Percentiles rank a stretch among this genome's conserved stretches.
Evolutionary conservation across 2,329 filamentous ascomycete genomes (phyloP).

Genomic region (Phoma sp.): DNA sequence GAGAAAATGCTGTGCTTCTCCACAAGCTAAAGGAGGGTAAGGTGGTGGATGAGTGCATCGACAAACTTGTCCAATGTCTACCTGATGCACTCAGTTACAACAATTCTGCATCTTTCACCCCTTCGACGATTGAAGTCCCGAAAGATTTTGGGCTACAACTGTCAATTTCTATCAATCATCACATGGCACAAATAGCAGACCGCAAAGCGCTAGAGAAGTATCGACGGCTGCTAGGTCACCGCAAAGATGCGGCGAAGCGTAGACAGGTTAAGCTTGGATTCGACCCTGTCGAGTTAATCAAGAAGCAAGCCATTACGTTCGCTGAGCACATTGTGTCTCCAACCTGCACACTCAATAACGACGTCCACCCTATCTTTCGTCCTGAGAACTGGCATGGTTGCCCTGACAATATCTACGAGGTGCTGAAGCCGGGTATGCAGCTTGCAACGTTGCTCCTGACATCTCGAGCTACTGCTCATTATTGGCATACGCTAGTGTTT

Average conservation of each 20-base stretch:
- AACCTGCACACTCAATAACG: constrained; percentile 43
- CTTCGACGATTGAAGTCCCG: constrained; percentile 49
- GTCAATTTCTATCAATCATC: constrained; percentile 50
- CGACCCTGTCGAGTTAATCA: constrained; percentile 50
- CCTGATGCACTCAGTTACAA: constrained; percentile 47
- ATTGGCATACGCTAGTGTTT: constrained; percentile 50
- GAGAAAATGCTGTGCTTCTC: constrained; percentile 39
- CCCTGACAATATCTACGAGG: constrained; percentile 47
- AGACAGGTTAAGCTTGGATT: constrained; percentile 47
- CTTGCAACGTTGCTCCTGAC: constrained; percentile 44
- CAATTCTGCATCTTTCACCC: constrained; percentile 44
- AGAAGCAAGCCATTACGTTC: constrained; percentile 49
- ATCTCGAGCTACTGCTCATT: constrained; percentile 46
- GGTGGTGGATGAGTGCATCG: constrained; percentile 48
- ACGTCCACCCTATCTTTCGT: constrained; percentile 48
- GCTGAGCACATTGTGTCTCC: constrained; percentile 26
- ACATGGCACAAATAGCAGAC: constrained; percentile 48
- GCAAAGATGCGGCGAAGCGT: constrained; percentile 41
- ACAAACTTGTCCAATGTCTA: constrained; percentile 46
- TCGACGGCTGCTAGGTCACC: constrained; percentile 46
- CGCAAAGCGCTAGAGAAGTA: constrained; percentile 49
- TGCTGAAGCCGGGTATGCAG: constrained; percentile 48
- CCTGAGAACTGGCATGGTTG: constrained; percentile 51
- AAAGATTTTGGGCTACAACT: constrained; percentile 49
- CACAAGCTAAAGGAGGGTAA: constrained; percentile 47